Base-by-base conservation (phyloP, 805 yeast genomes). In the Saccharomycopsis lassenensis region DNA sequence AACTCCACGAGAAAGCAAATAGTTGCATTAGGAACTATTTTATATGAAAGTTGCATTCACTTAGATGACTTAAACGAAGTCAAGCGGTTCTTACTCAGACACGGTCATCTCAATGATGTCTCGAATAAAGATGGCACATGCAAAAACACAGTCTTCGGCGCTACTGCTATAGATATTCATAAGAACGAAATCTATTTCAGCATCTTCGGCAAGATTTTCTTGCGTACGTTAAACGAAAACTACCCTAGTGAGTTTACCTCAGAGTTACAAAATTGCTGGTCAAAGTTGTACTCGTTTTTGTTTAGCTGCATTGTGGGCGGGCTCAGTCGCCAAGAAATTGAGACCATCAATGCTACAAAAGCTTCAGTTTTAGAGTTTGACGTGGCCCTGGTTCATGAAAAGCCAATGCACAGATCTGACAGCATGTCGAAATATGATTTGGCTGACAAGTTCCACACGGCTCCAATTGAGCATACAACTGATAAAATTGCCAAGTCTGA, bases 231-330 rank as follows among this genome's bases (percentile, higher is more conserved):
- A 26, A 39, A 42, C 24, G 43, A 39, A 31, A 42, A 42, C 28
- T 35, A 29, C 28, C 46, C 43, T 3, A 8, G 15, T 12, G 44
- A 39, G 19, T 42, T 42, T 21, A 16, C 24, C 25, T n/a, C 20
- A 11, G 39, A 39, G 18, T 33, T 42, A 17, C 35, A 39, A 23
- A 31, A 26, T 5, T 29, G 35, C 19, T 42, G 46, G 46, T 31
- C 22, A 11, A 39, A 42, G 24, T 42, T 35, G 25, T 42, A 42
- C 24, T 27, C 30, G 20, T 39, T 36, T 20, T 33, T 42, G 24
- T 42, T 42, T 26, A 39, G 46, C 17, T 42, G 42, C 28, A 36
- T 42, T 26, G 46, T 39, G 19, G 46, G 46, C 20, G 46, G 46
- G 7, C 33, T 39, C n/a, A 35, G 15, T 15, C 12, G 12, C 3